Evolutionary conservation across 2,329 filamentous ascomycete genomes (phyloP), one percentile per base, ranked within the genome.

Genomic region (Cladophialophora yegresii): DNA sequence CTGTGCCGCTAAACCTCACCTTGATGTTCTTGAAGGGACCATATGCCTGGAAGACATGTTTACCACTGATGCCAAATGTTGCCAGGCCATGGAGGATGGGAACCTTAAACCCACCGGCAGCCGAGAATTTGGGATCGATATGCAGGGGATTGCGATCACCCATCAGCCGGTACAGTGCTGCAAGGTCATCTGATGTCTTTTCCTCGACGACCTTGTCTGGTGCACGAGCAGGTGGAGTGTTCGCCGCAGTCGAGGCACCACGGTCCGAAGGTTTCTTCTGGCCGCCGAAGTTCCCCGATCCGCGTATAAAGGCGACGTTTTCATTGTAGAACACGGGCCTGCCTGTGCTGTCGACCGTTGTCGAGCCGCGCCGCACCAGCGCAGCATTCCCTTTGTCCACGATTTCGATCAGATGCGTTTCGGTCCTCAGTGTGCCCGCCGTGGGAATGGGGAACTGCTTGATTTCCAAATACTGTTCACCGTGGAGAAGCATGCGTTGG

Each of bases 281-380:
- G 5, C 95, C 95, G 62, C 89, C 92, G 73, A 98, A 98, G 62
- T 92, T 92, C 69, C 95, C 95, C 62, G 88, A 89, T 56, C 93
- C 93, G 63, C 93, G 88, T 69, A 99, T 87, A 82, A 99, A 97
- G 70, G 93, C 86, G n/a, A 90, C 93, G 69, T 86, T 87, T 79
- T 99, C 95, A 79, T 97, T 98, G 84, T 98, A 98, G 81, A 98
- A 99, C 69, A 99, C 81, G 65, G 95, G 90, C 76, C 96, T 91
- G 72, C 92, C 91, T 0, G 88, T 93, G 71, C 86, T 88, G 75
- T 96, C 87, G 76, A 91, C 87, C 51, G 95, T 98, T 32, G 89
- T 91, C 71, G 89, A 87, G 69, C 90, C 91, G n/a, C 84, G 87
- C 73, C 93, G 89, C 61, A 96, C 86, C 61, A 98, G 84, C 66